Percentiles rank a stretch among this genome's conserved stretches.
phyloP scores from a whole-genome alignment of 768 basidiomycete genomes.

The Hericium coralloides region DNA sequence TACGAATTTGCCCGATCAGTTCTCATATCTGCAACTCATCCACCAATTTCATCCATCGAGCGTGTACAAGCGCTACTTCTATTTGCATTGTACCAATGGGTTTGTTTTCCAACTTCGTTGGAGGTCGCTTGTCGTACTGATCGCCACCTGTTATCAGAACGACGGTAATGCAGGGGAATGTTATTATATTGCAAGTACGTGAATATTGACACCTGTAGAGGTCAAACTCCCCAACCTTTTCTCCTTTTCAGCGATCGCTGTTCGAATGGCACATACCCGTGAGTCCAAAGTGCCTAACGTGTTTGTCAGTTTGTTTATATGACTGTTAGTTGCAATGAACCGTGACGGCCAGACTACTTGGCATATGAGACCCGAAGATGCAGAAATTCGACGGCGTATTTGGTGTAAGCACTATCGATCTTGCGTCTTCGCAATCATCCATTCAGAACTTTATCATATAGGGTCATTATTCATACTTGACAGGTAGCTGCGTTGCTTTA shows the following conservation, averaged over 20 bases:
- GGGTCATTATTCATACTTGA: constrained; percentile 15
- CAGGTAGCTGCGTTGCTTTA: constrained; percentile 5
- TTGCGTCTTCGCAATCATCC: neutral
- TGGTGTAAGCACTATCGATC: constrained; percentile 14
- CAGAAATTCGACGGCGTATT: constrained; percentile 14
- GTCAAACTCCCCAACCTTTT: no score
- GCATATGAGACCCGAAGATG: constrained; percentile 16
- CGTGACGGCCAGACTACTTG: constrained; percentile 15
- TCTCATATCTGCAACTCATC: constrained; percentile 5
- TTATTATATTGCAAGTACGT: constrained; percentile 7
- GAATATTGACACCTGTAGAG: neutral
- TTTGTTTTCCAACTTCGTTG: neutral
- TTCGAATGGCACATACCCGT: constrained; percentile 18
- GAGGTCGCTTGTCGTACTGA: no score
- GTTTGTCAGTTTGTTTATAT: neutral
- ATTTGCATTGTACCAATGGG: constrained; percentile 13
- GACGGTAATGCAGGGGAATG: constrained; percentile 7
- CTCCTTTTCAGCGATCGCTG: constrained; percentile 4
- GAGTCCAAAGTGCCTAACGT: neutral
- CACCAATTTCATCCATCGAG: constrained; percentile 12
- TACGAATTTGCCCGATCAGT: constrained; percentile 13
- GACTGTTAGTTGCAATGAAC: constrained; percentile 12
- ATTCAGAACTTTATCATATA: neutral
- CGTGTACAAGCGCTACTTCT: constrained; percentile 15
- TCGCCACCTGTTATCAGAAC: constrained; percentile 1